Base-by-base conservation (phyloP, 768 basidiomycete species). In the Mycena floridula region DNA sequence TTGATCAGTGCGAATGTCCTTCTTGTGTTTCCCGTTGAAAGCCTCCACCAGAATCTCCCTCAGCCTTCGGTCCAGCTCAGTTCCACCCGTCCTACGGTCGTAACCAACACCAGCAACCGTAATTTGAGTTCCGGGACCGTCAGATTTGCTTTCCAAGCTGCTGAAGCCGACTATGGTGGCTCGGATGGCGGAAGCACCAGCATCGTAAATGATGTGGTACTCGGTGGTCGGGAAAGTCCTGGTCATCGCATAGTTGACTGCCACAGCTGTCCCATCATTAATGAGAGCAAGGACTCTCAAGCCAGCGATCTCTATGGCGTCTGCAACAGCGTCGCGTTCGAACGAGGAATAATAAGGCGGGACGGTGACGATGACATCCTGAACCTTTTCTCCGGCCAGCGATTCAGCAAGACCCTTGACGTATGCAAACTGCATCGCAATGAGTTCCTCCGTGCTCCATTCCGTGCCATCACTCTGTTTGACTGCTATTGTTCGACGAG, bases 161-260 rank as follows among this genome's bases (percentile, higher is more conserved):
- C 71, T 63, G 63, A 94, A 87, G 4, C 76, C 72, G 18, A 82
- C 87, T 22, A 94, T 65, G 0, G 89, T 91, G 1, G 90, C 89
- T 23, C 80, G 73, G 32, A 85, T 82, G 4, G 85, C 74, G 1
- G 83, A 84, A 5, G 95, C 89, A 35, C 96, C 96, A 1, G 92
- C 89, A 55, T 98, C 96, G 64, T 88, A 99, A 47, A 99, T 82
- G 53, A 99, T 64, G 59, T 98, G 94, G 60, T 85, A 79, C 57
- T 94, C 86, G 0, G 82, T 80, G 2, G 66, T 67, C 0, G 85
- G 68, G 70, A 98, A 98, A 2, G 81, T 73, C 39, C 95, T 80
- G 2, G 93, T 92, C 92, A 98, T 96, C 35, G 96, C 96, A 58
- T 89, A 99, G 68, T 99, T 99, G 53, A 98, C 76, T 12, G 92